phyloP scores from a whole-genome alignment of 1,284 basidiomycete genomes.

The Tetrapyrgos nigripes region DNA sequence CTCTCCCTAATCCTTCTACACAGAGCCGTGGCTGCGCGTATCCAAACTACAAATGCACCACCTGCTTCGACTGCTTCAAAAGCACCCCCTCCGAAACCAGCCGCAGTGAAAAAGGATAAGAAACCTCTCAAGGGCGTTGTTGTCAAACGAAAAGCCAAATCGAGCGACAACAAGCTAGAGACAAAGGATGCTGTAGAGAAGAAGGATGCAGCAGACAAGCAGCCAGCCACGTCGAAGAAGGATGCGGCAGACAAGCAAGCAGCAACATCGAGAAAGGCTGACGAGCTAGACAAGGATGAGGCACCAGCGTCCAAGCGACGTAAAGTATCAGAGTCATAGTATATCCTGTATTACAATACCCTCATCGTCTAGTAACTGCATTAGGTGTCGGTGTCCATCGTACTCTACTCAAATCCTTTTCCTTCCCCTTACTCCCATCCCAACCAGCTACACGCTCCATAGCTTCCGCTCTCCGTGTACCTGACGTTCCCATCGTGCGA shows the following conservation, averaged over 20 bases:
- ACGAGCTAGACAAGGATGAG: slow-evolving; percentile 37
- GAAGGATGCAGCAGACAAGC: background rate
- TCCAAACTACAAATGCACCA: slow-evolving; percentile 57
- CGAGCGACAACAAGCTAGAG: background rate
- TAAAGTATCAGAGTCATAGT: slow-evolving; percentile 47
- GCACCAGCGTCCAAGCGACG: slow-evolving; percentile 57
- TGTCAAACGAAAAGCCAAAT: slow-evolving; percentile 70
- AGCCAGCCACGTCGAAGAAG: background rate
- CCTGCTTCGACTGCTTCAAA: slow-evolving; percentile 35
- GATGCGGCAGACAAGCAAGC: background rate
- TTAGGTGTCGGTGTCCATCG: slow-evolving; percentile 85
- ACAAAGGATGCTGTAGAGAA: background rate
- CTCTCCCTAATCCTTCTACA: slow-evolving; percentile 20
- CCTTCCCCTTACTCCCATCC: slow-evolving; percentile 55
- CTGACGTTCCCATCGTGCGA: slow-evolving; percentile 65
- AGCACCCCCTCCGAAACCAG: slow-evolving; percentile 29
- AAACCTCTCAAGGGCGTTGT: slow-evolving; percentile 75
- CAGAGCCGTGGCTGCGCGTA: slow-evolving; percentile 80
- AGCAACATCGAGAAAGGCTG: slow-evolving; percentile 7
- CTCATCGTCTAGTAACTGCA: slow-evolving; percentile 32
- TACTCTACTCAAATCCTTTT: slow-evolving; percentile 66
- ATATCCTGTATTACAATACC: background rate
- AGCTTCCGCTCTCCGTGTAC: slow-evolving; percentile 67
- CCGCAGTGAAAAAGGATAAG: slow-evolving; percentile 60
- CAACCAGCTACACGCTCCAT: slow-evolving; percentile 71